These are phyloP conservation scores for Pseudogymnoascus destructans DNA, from an alignment of 2,329 filamentous ascomycete genomes.

Conservation along the genomic window DNA sequence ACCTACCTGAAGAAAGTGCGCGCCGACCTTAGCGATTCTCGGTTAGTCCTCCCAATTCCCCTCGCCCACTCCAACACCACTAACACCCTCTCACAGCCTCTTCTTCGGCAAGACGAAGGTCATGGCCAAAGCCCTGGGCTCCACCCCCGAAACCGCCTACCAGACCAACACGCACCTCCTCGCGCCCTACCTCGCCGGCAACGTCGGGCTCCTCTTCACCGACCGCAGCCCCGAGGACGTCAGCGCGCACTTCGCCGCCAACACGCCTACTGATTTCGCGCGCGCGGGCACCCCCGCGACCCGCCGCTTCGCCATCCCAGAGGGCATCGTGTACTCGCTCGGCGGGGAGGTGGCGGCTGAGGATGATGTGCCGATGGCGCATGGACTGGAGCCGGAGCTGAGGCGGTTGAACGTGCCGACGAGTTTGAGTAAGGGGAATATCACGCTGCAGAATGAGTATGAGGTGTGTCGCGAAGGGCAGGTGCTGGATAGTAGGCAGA, in stretches of 20 bases:
- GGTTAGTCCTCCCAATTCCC: slow-evolving; percentile 38
- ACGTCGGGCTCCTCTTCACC: slow-evolving; percentile 84
- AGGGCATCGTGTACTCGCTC: slow-evolving; percentile 67
- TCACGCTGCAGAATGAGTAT: slow-evolving; percentile 47
- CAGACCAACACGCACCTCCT: slow-evolving; percentile 65
- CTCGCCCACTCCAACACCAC: background rate
- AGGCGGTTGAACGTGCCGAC: slow-evolving; percentile 83
- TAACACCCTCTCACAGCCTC: slow-evolving; percentile 43
- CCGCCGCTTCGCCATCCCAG: slow-evolving; percentile 66
- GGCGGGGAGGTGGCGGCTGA: slow-evolving; percentile 68
- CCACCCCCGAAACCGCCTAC: slow-evolving; percentile 62
- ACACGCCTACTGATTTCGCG: slow-evolving; percentile 75
- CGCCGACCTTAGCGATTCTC: slow-evolving; percentile 69
- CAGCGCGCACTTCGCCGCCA: slow-evolving; percentile 56
- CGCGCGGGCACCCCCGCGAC: slow-evolving; percentile 68
- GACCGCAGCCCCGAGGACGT: slow-evolving; percentile 58
- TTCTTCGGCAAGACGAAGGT: slow-evolving; percentile 99
- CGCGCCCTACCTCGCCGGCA: slow-evolving; percentile 57
- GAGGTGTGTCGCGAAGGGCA: slow-evolving; percentile 72
- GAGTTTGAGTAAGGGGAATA: slow-evolving; percentile 74
- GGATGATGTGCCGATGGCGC: slow-evolving; percentile 75
- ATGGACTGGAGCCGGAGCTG: slow-evolving; percentile 82
- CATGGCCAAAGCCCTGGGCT: slow-evolving; percentile 88
- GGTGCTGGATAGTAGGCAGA: slow-evolving; percentile 79
- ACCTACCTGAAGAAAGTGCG: slow-evolving; percentile 87